Conservation (phyloP, 2,329 filamentous ascomycete species). For the Pseudogymnoascus sp. region DNA sequence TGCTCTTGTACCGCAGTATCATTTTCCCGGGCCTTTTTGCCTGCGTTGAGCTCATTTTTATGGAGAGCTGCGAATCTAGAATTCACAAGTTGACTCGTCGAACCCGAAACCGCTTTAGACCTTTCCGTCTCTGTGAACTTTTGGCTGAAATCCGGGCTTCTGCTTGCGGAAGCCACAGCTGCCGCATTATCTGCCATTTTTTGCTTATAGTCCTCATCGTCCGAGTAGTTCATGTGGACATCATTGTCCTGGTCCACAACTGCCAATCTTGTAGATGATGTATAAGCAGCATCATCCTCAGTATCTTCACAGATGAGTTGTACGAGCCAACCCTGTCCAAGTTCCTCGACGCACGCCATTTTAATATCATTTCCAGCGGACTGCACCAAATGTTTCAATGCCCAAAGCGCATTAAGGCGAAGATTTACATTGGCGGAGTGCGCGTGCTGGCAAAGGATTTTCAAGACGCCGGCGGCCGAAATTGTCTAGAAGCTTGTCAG, state of each 20-base stretch:
- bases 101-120: slow-evolving; percentile 15
- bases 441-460: slow-evolving; percentile 74
- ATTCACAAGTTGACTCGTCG: slow-evolving; percentile 42
- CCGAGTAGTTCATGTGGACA: slow-evolving; percentile 47
- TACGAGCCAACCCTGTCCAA: slow-evolving; percentile 74
- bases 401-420: slow-evolving; percentile 83
- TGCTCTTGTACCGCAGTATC: slow-evolving; percentile 86
- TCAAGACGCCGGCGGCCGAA: slow-evolving; percentile 65
- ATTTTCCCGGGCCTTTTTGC: slow-evolving; percentile 63
- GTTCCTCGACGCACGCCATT: slow-evolving; percentile 66
- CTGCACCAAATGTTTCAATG: slow-evolving; percentile 81
- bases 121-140: neutral
- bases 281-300: slow-evolving; percentile 36
- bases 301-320: slow-evolving; percentile 64
- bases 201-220: slow-evolving; percentile 31
- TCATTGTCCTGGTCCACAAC: slow-evolving; percentile 50
- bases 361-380: slow-evolving; percentile 66
- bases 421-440: slow-evolving; percentile 73
- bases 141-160: neutral
- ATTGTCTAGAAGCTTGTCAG: slow-evolving; percentile 48
- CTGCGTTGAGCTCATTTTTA: slow-evolving; percentile 61
- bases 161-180: neutral
- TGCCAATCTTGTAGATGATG: slow-evolving; percentile 7
- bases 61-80: slow-evolving; percentile 45
- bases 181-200: neutral